Conservation (phyloP, 345 rosid genomes). For the Alliaria petiolata region DNA sequence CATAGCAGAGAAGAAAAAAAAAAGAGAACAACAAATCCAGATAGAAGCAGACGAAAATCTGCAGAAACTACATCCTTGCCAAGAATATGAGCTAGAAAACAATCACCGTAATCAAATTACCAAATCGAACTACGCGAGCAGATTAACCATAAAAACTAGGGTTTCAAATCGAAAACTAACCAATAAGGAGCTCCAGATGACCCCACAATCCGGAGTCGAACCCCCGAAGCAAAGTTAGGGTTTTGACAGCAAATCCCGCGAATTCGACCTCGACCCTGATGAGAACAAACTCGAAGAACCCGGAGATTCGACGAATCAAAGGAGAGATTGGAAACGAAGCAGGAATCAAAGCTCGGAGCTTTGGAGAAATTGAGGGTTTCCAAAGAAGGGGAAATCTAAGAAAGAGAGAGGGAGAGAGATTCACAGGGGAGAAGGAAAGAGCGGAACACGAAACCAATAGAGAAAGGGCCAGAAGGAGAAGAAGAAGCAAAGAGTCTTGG, state of each 20-base stretch:
- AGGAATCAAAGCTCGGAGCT: conserved; percentile 21
- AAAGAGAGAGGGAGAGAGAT: not conserved
- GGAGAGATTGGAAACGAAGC: not conserved
- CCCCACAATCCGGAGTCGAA: conserved; percentile 21
- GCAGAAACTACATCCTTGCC: not conserved
- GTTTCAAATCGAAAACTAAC: conserved; percentile 32
- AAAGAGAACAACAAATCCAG: conserved; percentile 8
- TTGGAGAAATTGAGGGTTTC: conserved; percentile 31
- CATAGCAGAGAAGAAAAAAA: not conserved
- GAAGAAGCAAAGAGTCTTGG: conserved; percentile 33
- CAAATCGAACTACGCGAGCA: conserved; percentile 5
- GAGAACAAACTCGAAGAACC: not conserved
- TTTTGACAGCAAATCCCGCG: conserved; percentile 39
- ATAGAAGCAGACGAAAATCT: not conserved
- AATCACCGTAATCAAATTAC: conserved; percentile 13
- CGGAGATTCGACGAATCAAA: conserved; percentile 17
- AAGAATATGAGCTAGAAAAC: conserved; percentile 1
- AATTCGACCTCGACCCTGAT: conserved; percentile 14
- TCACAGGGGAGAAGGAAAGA: not conserved
- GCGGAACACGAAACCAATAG: conserved; percentile 4
- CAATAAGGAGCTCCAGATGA: conserved; percentile 15
- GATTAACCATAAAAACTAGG: too few species aligned
- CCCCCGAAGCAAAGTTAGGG: conserved; percentile 45
- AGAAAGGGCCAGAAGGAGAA: not conserved
- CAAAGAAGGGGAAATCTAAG: conserved; percentile 1